These are phyloP conservation scores for Dictyostelium discoideum DNA, from an alignment of 78 protist species.

Conservation along the genomic window DNA sequence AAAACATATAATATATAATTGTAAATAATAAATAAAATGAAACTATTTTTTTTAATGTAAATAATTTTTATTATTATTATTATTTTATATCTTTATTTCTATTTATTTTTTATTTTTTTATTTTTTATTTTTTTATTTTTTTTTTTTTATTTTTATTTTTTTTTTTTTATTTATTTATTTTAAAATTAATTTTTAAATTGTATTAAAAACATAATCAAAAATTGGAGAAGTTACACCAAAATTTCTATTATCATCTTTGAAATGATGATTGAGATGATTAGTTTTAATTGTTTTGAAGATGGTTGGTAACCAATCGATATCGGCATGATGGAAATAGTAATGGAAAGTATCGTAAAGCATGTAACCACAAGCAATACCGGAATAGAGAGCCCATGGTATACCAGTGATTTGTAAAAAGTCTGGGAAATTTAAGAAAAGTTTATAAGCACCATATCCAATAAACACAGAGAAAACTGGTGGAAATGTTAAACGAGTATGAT, in stretches of 20 bases:
- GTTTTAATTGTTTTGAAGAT: slow-evolving; percentile 54
- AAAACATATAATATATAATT: not conserved
- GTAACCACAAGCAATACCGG: slow-evolving; percentile 74
- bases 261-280: slow-evolving; percentile 78
- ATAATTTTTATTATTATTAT: too few species aligned
- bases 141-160: not conserved
- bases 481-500: slow-evolving; percentile 83
- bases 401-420: slow-evolving; percentile 19
- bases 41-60: not conserved
- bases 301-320: slow-evolving; percentile 44
- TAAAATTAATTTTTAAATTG: not conserved
- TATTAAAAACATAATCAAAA: slow-evolving; percentile 77
- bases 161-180: not conserved
- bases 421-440: slow-evolving; percentile 28
- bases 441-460: slow-evolving; percentile 47
- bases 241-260: slow-evolving; percentile 75
- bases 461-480: slow-evolving; percentile 80
- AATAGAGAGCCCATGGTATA: slow-evolving; percentile 58
- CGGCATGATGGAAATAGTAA: slow-evolving; percentile 83
- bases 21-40: not conserved
- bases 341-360: slow-evolving; percentile 80
- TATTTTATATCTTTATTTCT: too few species aligned
- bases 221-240: slow-evolving; percentile 79
- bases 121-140: not conserved
- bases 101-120: too few species aligned